phyloP scores from a whole-genome alignment of 306 rosid species.

The Alnus rubra region DNA sequence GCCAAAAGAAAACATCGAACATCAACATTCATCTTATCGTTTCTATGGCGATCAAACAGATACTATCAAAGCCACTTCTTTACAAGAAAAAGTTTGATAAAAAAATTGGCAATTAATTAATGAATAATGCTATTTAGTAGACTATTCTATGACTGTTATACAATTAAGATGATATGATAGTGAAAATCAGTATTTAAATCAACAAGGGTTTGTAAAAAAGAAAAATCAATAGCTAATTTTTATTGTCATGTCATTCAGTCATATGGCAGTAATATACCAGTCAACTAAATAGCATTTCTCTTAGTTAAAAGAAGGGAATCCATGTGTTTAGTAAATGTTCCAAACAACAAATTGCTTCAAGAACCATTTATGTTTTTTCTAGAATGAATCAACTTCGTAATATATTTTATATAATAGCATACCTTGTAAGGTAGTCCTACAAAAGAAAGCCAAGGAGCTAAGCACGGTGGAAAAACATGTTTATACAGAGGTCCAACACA shows the following conservation, averaged over 20 bases:
- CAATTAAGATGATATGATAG: too few relatives aligned
- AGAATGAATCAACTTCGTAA: too few relatives aligned
- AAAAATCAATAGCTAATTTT: too few relatives aligned
- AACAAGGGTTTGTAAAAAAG: too few relatives aligned
- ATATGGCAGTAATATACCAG: too few relatives aligned
- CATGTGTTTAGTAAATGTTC: not conserved
- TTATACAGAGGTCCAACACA: slow-evolving; percentile 22
- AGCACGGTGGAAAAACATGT: slow-evolving; percentile 25
- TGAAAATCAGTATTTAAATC: too few relatives aligned
- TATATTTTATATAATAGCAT: not conserved
- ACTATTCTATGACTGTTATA: too few relatives aligned
- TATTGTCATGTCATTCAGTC: too few relatives aligned
- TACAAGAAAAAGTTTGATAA: not conserved
- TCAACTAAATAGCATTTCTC: too few relatives aligned
- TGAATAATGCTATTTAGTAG: too few relatives aligned
- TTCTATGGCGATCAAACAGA: not conserved
- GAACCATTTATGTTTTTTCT: not conserved
- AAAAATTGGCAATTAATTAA: not conserved
- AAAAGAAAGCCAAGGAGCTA: slow-evolving; percentile 31
- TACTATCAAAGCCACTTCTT: not conserved
- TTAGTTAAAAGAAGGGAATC: not conserved
- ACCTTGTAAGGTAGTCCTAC: slow-evolving; percentile 22
- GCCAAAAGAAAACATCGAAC: not conserved
- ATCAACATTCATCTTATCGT: not conserved
- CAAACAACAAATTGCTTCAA: not conserved